phyloP scores from a whole-genome alignment of 1,284 basidiomycete species.

The Apiotrichum domesticum region DNA sequence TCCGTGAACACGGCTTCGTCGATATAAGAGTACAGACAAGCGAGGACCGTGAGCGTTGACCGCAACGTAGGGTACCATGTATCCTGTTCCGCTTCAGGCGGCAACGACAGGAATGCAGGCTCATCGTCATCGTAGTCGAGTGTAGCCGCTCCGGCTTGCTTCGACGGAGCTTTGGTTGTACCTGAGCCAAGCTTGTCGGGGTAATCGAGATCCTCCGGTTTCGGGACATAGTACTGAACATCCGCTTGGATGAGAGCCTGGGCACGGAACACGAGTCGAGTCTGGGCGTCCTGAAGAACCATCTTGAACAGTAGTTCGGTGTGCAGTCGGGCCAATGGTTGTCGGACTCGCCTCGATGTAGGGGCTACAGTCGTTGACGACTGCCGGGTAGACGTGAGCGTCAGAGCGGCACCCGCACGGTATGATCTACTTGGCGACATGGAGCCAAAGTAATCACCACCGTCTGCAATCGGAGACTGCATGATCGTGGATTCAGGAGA shows the following conservation, averaged over 20 bases:
- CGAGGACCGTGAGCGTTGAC: constrained; percentile 79
- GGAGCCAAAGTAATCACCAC: constrained; percentile 21
- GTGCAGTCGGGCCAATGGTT: constrained; percentile 55
- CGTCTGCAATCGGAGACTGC: constrained; percentile 5
- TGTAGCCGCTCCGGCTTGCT: constrained; percentile 17
- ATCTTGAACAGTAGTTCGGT: constrained; percentile 71
- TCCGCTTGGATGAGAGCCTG: constrained; percentile 82
- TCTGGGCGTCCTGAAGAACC: constrained; percentile 90
- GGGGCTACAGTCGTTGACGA: background rate
- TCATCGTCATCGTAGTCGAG: constrained; percentile 45
- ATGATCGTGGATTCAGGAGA: constrained; percentile 21
- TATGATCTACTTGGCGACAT: constrained; percentile 33
- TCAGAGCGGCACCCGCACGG: background rate
- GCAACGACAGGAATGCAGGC: constrained; percentile 59
- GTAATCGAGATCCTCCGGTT: constrained; percentile 67
- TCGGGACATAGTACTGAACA: constrained; percentile 71
- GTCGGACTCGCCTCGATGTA: constrained; percentile 5
- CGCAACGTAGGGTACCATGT: constrained; percentile 83
- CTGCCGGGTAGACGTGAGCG: background rate
- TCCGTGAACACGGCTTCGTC: constrained; percentile 89
- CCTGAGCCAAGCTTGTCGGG: constrained; percentile 57
- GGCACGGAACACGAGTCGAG: constrained; percentile 85
- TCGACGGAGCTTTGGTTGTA: constrained; percentile 13
- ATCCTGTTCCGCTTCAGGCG: constrained; percentile 66
- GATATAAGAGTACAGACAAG: constrained; percentile 80